phyloP scores from a whole-genome alignment of 306 rosid genomes.

The Cicer bijugum region DNA sequence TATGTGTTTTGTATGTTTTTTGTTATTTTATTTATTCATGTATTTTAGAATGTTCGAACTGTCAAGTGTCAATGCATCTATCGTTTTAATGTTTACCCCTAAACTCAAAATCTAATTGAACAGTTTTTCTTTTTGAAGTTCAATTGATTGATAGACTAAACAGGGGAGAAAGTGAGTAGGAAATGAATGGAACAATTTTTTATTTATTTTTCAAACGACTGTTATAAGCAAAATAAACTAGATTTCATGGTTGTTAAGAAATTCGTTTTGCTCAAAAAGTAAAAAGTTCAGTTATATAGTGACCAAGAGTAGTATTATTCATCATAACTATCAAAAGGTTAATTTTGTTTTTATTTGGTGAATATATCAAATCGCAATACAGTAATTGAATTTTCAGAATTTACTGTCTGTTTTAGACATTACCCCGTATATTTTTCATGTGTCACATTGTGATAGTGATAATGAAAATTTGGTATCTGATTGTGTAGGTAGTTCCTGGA shows the following conservation, averaged over 20 bases:
- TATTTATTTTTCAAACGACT: too few relatives aligned
- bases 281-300: too few relatives aligned
- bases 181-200: not conserved
- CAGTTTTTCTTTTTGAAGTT: not conserved
- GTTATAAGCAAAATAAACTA: not conserved
- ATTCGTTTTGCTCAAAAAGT: too few relatives aligned
- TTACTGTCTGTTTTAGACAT: not conserved
- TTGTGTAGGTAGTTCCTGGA: slow-evolving; percentile 56
- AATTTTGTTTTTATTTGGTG: slow-evolving; percentile 28
- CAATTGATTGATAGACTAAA: not conserved
- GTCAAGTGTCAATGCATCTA: not conserved
- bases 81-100: not conserved
- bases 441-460: not conserved
- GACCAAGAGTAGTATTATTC: too few relatives aligned
- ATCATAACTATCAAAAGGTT: not conserved
- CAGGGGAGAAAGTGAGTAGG: not conserved
- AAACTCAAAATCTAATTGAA: not conserved
- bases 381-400: not conserved
- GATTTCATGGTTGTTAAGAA: not conserved
- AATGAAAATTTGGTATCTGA: slow-evolving; percentile 32
- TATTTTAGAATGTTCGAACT: not conserved
- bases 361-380: not conserved
- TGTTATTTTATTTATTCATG: not conserved
- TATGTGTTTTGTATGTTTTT: not conserved
- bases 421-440: not conserved